These are phyloP conservation scores for Hypomyces perniciosus DNA, from an alignment of 2,329 filamentous ascomycete species.

Conservation along the genomic window DNA sequence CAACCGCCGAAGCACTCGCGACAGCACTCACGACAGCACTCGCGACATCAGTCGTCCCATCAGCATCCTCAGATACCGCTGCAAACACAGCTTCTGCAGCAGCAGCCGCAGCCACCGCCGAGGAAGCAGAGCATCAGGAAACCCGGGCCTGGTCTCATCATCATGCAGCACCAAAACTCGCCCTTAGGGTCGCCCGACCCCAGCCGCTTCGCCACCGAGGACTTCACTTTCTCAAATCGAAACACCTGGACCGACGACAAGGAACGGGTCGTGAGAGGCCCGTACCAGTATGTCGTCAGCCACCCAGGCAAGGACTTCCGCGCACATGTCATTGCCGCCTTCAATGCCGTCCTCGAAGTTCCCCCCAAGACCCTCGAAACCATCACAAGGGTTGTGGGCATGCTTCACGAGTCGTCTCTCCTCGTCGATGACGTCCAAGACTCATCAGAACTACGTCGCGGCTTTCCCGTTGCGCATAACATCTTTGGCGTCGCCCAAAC, in stretches of 20 bases:
- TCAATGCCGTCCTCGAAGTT: conserved; percentile 75
- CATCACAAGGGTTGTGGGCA: conserved; percentile 74
- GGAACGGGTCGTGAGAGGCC: conserved; percentile 69
- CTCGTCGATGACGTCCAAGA: conserved; percentile 88
- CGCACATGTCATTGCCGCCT: conserved; percentile 70
- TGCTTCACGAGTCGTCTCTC: conserved; percentile 79
- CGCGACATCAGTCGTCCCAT: conserved; percentile 12
- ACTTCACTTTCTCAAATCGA: conserved; percentile 46
- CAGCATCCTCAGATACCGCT: not conserved
- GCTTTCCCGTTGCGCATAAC: conserved; percentile 73
- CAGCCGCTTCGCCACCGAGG: conserved; percentile 47
- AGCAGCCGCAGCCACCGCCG: conserved; percentile 6
- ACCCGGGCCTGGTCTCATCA: conserved; percentile 15
- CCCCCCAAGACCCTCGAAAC: conserved; percentile 62
- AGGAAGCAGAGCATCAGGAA: conserved; percentile 3
- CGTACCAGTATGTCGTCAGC: conserved; percentile 72
- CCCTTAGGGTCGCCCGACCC: conserved; percentile 40
- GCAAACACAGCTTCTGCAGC: not conserved
- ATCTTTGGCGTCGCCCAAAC: conserved; percentile 85
- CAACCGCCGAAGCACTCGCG: not conserved
- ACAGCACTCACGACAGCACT: conserved; percentile 8
- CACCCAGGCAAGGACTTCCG: conserved; percentile 84
- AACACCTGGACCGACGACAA: conserved; percentile 65
- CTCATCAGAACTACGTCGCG: conserved; percentile 66
- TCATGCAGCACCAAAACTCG: conserved; percentile 29